Base-by-base conservation (phyloP, 306 rosid genomes). In the Abrus precatorius region DNA sequence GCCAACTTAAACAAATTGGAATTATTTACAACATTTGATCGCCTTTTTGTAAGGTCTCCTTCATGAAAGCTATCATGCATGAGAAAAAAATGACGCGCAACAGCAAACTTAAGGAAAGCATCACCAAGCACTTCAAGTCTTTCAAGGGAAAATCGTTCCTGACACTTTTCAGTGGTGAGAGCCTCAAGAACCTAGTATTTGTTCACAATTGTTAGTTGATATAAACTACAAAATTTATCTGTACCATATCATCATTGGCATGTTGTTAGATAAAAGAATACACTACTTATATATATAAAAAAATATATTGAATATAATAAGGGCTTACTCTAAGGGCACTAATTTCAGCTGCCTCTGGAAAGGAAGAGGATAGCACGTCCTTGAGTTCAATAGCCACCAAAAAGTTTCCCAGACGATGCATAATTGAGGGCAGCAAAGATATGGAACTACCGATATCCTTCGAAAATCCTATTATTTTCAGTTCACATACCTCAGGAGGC, bases 41-140 rank as follows among this genome's bases (percentile, higher is more conserved):
- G 92, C 71, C 73, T 91, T 57, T 71, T 80, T 45, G 99, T 93
- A 63, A 95, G 94, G 82, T 88, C 92, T 78, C 99, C 99, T 90
- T 95, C 99, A 84, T 91, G 93, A 81, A 93, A 87, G 68, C 71
- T 82, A 73, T 81, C 90, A 69, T 91, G 84, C 79, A 83, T 33
- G 85, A 95, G 92, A 62, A 95, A 95, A 76, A 91, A 85, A 80
- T 85, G 94, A 45, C 99, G 89, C 30, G 89, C 94, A 76, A 91
- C 94, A 3, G 85, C 87, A 93, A 88, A 95, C 87, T 95, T 93
- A 77, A 95, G 99, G 85, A 93, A 95, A 80, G 98, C 90, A 45
- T 95, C 98, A 20, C 99, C 99, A 77, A 95, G 98, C 81, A 91
- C 87, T 90, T 95, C 99, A 72, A 95, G 94, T 89, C 99, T 95